Evolutionary conservation across 441 rosid species (phyloP), one percentile per base, ranked within the genome.

Genomic region (Pelargonium citronellum): DNA sequence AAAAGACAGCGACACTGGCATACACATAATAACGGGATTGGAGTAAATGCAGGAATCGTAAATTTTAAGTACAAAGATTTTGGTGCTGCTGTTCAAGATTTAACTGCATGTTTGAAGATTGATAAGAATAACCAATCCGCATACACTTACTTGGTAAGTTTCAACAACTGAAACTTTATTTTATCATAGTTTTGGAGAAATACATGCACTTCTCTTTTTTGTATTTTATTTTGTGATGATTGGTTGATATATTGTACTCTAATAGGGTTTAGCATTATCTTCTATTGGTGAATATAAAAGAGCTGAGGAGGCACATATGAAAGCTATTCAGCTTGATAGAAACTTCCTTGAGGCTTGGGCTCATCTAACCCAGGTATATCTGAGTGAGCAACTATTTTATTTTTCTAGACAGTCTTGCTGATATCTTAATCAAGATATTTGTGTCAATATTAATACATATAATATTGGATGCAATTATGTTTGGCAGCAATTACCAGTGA

Each of bases 11-110:
- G 16, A 19, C 66, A 5, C 67, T 65, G 37, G 46, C 12, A 17
- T 53, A 65, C 55, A 69, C 16, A 16, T 69, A 46, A 73, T 10
- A 43, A 46, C 68, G 72, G 53, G 71, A 55, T 79, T 69, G 27
- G 69, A 69, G 76, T 78, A 70, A 62, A 66, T 84, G 82, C 88
- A 95, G 98, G 99, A 77, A 92, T 92, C 69, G 89, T 95, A 68
- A 89, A 89, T 84, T 95, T 88, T 83, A 95, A 87, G 86, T 91
- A 88, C 70, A 95, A 91, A 84, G 97, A 89, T 86, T 95, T 87
- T 77, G 76, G 79, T 81, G 91, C 97, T 82, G 90, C 98, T 51
- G 86, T 90, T 75, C 86, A 86, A 60, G 99, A 95, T 82, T 80
- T 95, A 66, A 87, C 96, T 77, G 79, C 83, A 69, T 92, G 97